These are phyloP conservation scores for Sphaceloma murrayae DNA, from an alignment of 2,329 filamentous ascomycete species.

Conservation along the genomic window DNA sequence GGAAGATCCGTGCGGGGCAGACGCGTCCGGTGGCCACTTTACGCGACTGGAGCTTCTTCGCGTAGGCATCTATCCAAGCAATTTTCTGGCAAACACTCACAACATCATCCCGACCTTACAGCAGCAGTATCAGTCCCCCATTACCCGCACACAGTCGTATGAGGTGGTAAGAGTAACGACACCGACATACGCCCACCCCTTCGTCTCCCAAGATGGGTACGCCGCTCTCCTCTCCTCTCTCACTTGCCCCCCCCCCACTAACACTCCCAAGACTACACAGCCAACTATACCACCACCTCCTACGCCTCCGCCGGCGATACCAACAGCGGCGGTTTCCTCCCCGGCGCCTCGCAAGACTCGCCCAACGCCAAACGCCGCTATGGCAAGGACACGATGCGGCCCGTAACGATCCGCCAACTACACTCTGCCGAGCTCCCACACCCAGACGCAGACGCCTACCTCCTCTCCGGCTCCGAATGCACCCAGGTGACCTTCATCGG, in stretches of 20 bases:
- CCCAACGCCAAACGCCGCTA: slow-evolving; percentile 40
- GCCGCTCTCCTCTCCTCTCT: background rate
- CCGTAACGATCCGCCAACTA: slow-evolving; percentile 92
- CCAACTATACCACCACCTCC: slow-evolving; percentile 45
- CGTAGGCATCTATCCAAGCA: slow-evolving; percentile 7
- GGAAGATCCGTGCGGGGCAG: background rate
- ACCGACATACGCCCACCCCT: no score
- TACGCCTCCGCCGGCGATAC: slow-evolving; percentile 47
- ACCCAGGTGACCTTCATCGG: slow-evolving; percentile 77
- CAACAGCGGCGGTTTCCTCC: slow-evolving; percentile 52
- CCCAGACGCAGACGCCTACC: slow-evolving; percentile 61
- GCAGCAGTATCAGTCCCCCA: background rate
- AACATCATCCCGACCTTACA: background rate
- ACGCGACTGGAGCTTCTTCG: slow-evolving; percentile 12
- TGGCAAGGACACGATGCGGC: slow-evolving; percentile 76
- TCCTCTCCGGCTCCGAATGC: slow-evolving; percentile 66
- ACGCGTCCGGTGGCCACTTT: slow-evolving; percentile 9
- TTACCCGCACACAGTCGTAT: no score
- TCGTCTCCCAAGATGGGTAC: background rate
- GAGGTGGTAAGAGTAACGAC: no score
- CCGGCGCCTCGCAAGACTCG: slow-evolving; percentile 33
- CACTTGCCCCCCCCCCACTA: background rate
- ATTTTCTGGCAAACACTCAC: background rate
- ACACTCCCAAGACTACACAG: slow-evolving; percentile 30
- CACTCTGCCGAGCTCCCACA: slow-evolving; percentile 70